Evolutionary conservation across 176 grass and related monocot species (phyloP).

Genomic region (Elaeis guineensis): DNA sequence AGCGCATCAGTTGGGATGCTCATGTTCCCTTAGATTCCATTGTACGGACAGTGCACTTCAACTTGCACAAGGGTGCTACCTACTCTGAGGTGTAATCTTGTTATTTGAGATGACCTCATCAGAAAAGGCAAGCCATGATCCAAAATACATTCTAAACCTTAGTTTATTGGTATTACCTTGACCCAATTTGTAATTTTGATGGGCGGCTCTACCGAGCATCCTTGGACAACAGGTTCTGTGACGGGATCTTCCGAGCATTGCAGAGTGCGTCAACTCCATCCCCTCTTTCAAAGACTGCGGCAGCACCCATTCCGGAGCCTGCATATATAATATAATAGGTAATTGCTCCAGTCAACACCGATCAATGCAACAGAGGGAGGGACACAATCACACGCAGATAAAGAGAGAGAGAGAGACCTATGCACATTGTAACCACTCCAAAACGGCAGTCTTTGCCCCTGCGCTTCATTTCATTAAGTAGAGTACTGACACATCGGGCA

Average conservation of each 20-base stretch:
- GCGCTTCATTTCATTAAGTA: constrained; percentile 97
- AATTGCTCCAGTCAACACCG: neutral
- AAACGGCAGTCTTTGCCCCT: constrained; percentile 90
- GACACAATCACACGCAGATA: no score
- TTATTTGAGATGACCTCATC: no score
- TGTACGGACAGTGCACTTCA: no score
- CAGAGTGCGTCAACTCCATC: constrained; percentile 54
- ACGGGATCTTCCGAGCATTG: constrained; percentile 43
- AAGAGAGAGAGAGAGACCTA: constrained; percentile 29
- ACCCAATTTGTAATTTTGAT: no score
- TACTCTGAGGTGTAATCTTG: no score
- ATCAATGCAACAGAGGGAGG: no score
- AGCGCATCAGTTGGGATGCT: no score
- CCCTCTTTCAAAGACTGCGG: constrained; percentile 84
- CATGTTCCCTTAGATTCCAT: no score
- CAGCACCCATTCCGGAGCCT: constrained; percentile 95
- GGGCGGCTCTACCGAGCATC: constrained; percentile 27
- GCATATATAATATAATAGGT: neutral
- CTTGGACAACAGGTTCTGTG: constrained; percentile 49
- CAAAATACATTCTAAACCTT: no score
- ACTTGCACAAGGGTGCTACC: no score
- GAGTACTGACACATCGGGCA: constrained; percentile 67
- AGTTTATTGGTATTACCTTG: no score
- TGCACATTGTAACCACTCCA: constrained; percentile 83
- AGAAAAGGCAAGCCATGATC: no score